These are phyloP conservation scores for Exophiala dermatitidis DNA, from an alignment of 2,329 filamentous ascomycete species.

Conservation along the genomic window DNA sequence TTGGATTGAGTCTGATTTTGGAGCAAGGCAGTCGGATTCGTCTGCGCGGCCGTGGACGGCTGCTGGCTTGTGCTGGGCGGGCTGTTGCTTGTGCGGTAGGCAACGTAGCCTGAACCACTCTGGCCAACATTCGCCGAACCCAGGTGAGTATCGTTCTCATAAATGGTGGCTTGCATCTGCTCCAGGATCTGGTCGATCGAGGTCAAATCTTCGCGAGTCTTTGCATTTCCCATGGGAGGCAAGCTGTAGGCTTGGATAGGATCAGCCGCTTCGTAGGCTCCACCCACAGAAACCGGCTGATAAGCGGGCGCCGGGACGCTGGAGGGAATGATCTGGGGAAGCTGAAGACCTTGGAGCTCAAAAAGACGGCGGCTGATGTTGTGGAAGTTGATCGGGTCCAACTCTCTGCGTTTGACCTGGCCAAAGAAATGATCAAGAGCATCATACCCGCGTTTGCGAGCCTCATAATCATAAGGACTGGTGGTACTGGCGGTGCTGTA, in stretches of 20 bases:
- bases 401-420: constrained; percentile 81
- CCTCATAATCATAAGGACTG: constrained; percentile 58
- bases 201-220: constrained; percentile 87
- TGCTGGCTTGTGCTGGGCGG: constrained; percentile 45
- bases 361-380: constrained; percentile 85
- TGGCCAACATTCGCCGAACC: constrained; percentile 69
- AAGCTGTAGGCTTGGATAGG: constrained; percentile 73
- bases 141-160: constrained; percentile 80
- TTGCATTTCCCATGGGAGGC: constrained; percentile 75
- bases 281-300: constrained; percentile 44
- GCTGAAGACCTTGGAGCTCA: constrained; percentile 63
- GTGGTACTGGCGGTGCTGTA: constrained; percentile 62
- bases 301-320: constrained; percentile 44
- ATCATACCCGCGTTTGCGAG: constrained; percentile 77
- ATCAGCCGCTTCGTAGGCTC: constrained; percentile 48
- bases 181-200: constrained; percentile 93
- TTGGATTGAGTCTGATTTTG: constrained; percentile 25
- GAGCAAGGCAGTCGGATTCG: constrained; percentile 26
- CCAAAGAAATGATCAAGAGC: constrained; percentile 91
- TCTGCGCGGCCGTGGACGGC: constrained; percentile 36
- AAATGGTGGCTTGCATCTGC: constrained; percentile 92
- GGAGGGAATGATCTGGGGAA: constrained; percentile 52
- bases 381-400: constrained; percentile 82
- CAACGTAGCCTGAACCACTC: constrained; percentile 60
- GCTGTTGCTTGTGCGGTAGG: constrained; percentile 49